These are phyloP conservation scores for Mimosa pudica DNA, from an alignment of 306 rosid species.

Conservation along the genomic window DNA sequence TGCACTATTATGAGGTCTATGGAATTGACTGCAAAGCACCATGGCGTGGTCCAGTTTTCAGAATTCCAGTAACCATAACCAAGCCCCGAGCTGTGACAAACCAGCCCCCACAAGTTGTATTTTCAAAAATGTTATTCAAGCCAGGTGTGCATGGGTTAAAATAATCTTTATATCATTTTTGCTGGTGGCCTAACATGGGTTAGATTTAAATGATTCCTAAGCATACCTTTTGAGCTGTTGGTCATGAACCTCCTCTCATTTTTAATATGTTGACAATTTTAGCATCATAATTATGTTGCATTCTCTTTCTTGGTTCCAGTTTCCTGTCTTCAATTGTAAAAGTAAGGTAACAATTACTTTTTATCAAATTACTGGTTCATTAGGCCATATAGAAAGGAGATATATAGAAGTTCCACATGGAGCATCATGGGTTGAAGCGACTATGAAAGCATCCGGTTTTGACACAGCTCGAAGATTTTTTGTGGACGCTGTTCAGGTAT, in stretches of 20 bases:
- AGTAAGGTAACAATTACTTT: constrained; percentile 27
- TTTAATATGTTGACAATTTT: constrained; percentile 23
- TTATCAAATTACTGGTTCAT: constrained; percentile 34
- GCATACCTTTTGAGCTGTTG: constrained; percentile 27
- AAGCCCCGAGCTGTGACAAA: constrained; percentile 67
- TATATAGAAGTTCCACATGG: constrained; percentile 85
- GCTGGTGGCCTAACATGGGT: constrained; percentile 25
- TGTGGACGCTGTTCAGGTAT: constrained; percentile 89
- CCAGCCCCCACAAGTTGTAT: constrained; percentile 66
- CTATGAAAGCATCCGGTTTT: constrained; percentile 77
- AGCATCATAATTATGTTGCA: constrained; percentile 23
- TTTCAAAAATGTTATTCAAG: constrained; percentile 69
- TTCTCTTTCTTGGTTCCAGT: constrained; percentile 26
- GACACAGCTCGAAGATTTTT: constrained; percentile 85
- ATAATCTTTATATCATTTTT: constrained; percentile 35
- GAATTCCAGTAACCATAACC: constrained; percentile 87
- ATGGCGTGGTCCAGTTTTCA: constrained; percentile 97
- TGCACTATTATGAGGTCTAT: constrained; percentile 85
- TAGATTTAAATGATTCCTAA: constrained; percentile 2
- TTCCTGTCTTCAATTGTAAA: constrained; percentile 25
- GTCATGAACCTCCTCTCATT: constrained; percentile 4
- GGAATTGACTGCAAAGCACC: constrained; percentile 95
- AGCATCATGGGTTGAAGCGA: constrained; percentile 92
- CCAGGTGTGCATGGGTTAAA: constrained; percentile 62
- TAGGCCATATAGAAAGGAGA: constrained; percentile 92